These are phyloP conservation scores for Piedraia hortae DNA, from an alignment of 2,329 filamentous ascomycete species.

Conservation along the genomic window DNA sequence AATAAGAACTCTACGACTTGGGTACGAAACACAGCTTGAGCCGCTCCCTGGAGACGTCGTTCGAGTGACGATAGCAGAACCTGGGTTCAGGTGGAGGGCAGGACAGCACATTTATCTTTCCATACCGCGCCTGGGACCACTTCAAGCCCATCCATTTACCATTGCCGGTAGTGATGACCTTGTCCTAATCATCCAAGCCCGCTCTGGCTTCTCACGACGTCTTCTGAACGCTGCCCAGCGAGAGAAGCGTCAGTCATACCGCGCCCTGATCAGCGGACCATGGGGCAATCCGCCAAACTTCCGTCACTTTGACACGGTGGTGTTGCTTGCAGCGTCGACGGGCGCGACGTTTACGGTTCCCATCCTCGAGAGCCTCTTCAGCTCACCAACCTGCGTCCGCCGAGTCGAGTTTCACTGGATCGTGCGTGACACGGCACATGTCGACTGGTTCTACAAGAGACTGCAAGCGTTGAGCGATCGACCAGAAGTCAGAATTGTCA, in stretches of 20 bases:
- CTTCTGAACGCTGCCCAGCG: constrained; percentile 6
- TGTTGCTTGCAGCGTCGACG: constrained; percentile 31
- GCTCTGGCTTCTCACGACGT: constrained; percentile 8
- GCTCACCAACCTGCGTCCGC: constrained; percentile 9
- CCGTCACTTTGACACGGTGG: constrained; percentile 31
- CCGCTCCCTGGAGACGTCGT: constrained; percentile 28
- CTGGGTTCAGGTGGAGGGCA: constrained; percentile 29
- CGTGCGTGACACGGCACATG: constrained; percentile 6
- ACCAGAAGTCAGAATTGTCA: constrained; percentile 13
- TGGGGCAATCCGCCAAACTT: constrained; percentile 14
- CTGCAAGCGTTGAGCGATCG: constrained; percentile 3
- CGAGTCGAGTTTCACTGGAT: constrained; percentile 9
- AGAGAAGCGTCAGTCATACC: constrained; percentile 2
- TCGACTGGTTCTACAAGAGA: constrained; percentile 5
- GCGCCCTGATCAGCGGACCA: constrained; percentile 9
- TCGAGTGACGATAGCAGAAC: constrained; percentile 26
- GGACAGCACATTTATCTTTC: constrained; percentile 37
- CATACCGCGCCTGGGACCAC: constrained; percentile 23
- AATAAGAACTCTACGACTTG: constrained; percentile 4
- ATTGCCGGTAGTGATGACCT: constrained; percentile 19
- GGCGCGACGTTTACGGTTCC: constrained; percentile 32
- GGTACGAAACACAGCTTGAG: constrained; percentile 7
- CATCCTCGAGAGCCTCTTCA: constrained; percentile 26
- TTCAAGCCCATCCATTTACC: constrained; percentile 38
- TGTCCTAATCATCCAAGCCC: constrained; percentile 9